Conservation (phyloP, 2,329 filamentous ascomycete species). For the Leptosphaerulina australis region DNA sequence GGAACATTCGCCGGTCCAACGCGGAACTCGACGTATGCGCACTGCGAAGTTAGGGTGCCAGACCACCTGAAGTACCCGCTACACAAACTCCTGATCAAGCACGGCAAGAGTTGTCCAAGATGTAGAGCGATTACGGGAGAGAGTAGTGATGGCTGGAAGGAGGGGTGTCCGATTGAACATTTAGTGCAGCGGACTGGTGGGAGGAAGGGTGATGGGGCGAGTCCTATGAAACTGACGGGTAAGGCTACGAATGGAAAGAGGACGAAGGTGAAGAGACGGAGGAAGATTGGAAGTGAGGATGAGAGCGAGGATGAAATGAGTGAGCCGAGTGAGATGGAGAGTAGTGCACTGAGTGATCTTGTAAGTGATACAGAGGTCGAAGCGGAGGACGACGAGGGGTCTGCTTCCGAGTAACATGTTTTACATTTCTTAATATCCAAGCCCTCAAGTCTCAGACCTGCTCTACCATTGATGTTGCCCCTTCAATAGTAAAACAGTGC, state of each 20-base stretch:
- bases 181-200: constrained; percentile 63
- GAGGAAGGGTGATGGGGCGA: constrained; percentile 51
- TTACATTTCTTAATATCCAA: too few relatives aligned
- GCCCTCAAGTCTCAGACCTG: neutral
- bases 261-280: constrained; percentile 15
- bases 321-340: constrained; percentile 39
- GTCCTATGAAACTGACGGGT: constrained; percentile 13
- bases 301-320: constrained; percentile 38
- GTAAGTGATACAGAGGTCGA: constrained; percentile 12
- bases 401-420: constrained; percentile 3
- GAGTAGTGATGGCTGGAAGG: constrained; percentile 66
- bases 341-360: constrained; percentile 13
- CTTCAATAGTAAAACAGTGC: too few relatives aligned
- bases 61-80: constrained; percentile 68
- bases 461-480: too few relatives aligned
- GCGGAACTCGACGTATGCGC: constrained; percentile 62
- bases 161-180: constrained; percentile 69
- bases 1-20: constrained; percentile 54
- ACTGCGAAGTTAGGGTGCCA: constrained; percentile 66
- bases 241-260: constrained; percentile 28
- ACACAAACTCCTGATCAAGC: constrained; percentile 66
- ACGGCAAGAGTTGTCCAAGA: constrained; percentile 66
- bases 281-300: constrained; percentile 26
- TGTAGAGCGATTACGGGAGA: constrained; percentile 67
- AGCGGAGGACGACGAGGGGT: neutral